Evolutionary conservation across 164 flowering plant species (phyloP), one percentile per base, ranked within the genome.

Genomic region (Kalanchoe fedtschenkoi): DNA sequence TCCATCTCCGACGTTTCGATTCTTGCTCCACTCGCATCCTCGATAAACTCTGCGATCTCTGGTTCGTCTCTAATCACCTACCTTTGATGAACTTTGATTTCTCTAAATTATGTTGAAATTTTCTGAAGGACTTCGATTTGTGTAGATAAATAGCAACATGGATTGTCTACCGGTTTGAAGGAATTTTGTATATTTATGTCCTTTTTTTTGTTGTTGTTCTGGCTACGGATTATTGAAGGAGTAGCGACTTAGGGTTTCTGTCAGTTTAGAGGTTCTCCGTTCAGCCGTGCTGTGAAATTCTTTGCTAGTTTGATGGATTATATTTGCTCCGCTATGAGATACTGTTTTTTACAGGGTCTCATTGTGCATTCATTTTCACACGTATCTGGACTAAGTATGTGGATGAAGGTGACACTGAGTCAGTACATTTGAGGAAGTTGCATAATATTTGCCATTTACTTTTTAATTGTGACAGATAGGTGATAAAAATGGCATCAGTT

Each of bases 401-500:
- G 11, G 39, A 9, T 37, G 14, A 37, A 47, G 4, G 24, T 47
- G 28, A 1, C 14, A 1, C 7, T 22, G 54, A 46, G 2, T 19
- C 22, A 2, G 28, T 46, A 19, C 11, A 19, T 10, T n/a, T 51
- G 56, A 51, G 2, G 32, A 2, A 24, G 56, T 17, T 51, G 17
- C 26, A 26, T 37, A 2, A 37, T 37, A 37, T 26, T 26, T 51
- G 14, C 32, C 0, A 11, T 58, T 24, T 33, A 13, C 14, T 4
- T 33, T 34, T 58, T 58, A 38, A 6, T 56, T 53, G 60, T 2
- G 47, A 44, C 55, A 67, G 70, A n/a, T 63, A 61, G 44, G 41
- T 56, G 65, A 65, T 62, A 56, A 68, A 63, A 66, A 88, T 82
- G 90, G 82, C 82, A 10, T 81, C 91, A 62, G 84, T 83, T 66